phyloP scores from a whole-genome alignment of 2,329 filamentous ascomycete species.

The Trichoderma semiorbis region DNA sequence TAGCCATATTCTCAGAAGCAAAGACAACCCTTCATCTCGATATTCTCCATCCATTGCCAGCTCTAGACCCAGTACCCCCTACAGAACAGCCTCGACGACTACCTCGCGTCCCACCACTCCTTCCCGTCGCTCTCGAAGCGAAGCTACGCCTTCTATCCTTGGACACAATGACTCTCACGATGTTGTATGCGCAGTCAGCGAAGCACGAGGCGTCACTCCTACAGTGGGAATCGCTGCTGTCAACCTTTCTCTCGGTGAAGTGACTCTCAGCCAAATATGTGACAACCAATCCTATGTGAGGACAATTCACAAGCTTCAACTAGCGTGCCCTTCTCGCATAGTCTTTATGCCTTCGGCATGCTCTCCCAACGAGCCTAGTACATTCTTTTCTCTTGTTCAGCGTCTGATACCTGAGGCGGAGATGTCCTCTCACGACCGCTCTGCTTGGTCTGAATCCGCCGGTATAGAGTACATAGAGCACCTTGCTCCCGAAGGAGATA shows the following conservation, averaged over 20 bases:
- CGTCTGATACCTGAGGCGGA: slow-evolving; percentile 43
- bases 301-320: slow-evolving; percentile 80
- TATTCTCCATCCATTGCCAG: slow-evolving; percentile 22
- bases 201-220: slow-evolving; percentile 82
- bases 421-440: slow-evolving; percentile 60
- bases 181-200: slow-evolving; percentile 83
- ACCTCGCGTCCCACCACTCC: slow-evolving; percentile 37
- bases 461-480: slow-evolving; percentile 76
- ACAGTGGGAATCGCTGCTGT: slow-evolving; percentile 83
- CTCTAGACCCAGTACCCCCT: slow-evolving; percentile 22
- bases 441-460: slow-evolving; percentile 76
- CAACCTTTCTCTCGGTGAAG: slow-evolving; percentile 81
- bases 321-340: slow-evolving; percentile 76
- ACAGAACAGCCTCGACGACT: slow-evolving; percentile 23
- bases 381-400: slow-evolving; percentile 69
- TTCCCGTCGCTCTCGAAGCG: slow-evolving; percentile 43
- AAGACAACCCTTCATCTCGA: not conserved
- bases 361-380: slow-evolving; percentile 64
- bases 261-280: slow-evolving; percentile 82
- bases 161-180: slow-evolving; percentile 57
- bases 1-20: not conserved
- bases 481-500: slow-evolving; percentile 75
- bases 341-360: slow-evolving; percentile 71
- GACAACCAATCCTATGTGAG: slow-evolving; percentile 90
- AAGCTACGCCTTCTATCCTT: slow-evolving; percentile 36